Base-by-base conservation (phyloP, 73 alveolate genomes). In the Tetrahymena thermophila region DNA sequence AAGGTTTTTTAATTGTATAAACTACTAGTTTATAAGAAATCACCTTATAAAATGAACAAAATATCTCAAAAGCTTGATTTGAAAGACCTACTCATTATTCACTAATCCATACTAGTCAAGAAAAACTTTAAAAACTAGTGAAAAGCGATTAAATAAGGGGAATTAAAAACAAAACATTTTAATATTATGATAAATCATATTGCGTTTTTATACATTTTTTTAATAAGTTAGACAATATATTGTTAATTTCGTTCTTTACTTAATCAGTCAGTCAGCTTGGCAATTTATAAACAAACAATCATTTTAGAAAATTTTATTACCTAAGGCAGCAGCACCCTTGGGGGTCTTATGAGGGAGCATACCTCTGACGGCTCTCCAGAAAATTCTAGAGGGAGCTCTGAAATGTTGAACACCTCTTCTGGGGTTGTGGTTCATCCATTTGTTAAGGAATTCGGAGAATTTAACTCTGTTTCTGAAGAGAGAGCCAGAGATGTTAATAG, bases 381-480 rank as follows among this genome's bases (percentile, higher is more conserved):
- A 96, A 94, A 98, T 97, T 96, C 99, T 99, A 57, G 99, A 95
- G 35, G 99, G 99, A 89, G 99, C 96, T 58, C 99, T 97, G 99
- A 84, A 99, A 96, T 99, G 99, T 97, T 96, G 94, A 93, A 98
- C 99, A 28, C 99, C 99, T 95, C 98, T 96, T 89, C 99, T 96
- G 55, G 99, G 99, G 97, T 99, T 99, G 98, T 99, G 96, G 96
- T 98, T 98, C 98, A 96, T 98, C 94, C 98, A 97, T 98, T 99
- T 99, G 96, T 98, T 96, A 96, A 98, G 98, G 98, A 97, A 98
- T 95, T 97, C 99, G 96, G 94, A 95, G 94, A 94, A 97, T 94
- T 94, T 97, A 84, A 97, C 94, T 56, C 96, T 94, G 56, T 57
- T 56, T 94, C 96, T 95, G 58, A 95, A 96, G 85, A 93, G 95